Percentiles rank a stretch among this genome's conserved stretches.
phyloP scores from a whole-genome alignment of 768 basidiomycete species.

The Thelephora ganbajun region DNA sequence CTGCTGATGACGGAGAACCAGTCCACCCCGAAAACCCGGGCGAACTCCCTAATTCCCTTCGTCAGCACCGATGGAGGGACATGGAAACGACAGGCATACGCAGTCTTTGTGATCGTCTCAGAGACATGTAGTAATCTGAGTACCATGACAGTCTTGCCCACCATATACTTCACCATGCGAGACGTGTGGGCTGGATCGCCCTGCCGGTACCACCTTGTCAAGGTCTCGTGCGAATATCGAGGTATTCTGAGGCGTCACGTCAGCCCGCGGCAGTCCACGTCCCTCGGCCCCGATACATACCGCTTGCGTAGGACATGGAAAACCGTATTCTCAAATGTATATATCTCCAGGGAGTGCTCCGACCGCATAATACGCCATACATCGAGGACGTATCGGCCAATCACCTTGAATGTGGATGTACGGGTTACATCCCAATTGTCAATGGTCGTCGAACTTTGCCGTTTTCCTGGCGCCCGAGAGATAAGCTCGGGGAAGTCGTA shows the following conservation, averaged over 20 bases:
- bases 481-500: constrained; percentile 61
- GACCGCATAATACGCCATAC: constrained; percentile 86
- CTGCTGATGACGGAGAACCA: constrained; percentile 91
- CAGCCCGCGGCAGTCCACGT: not conserved
- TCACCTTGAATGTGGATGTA: constrained; percentile 70
- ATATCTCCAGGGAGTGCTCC: constrained; percentile 63
- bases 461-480: constrained; percentile 50
- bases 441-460: constrained; percentile 19
- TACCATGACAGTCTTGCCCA: constrained; percentile 49
- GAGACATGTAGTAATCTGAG: constrained; percentile 71
- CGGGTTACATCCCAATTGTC: constrained; percentile 65
- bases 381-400: constrained; percentile 85
- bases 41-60: constrained; percentile 65
- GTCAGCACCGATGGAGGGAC: not conserved
- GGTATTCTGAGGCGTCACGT: constrained; percentile 42
- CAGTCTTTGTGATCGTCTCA: constrained; percentile 79
- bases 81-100: constrained; percentile 30
- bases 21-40: constrained; percentile 93
- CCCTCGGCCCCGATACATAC: constrained; percentile 25
- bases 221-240: constrained; percentile 44
- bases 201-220: constrained; percentile 61
- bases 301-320: constrained; percentile 69
- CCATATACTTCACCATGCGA: constrained; percentile 47
- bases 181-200: constrained; percentile 37
- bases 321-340: constrained; percentile 82